Conservation (phyloP, 2,329 filamentous ascomycete genomes). For the Metarhizium brunneum region DNA sequence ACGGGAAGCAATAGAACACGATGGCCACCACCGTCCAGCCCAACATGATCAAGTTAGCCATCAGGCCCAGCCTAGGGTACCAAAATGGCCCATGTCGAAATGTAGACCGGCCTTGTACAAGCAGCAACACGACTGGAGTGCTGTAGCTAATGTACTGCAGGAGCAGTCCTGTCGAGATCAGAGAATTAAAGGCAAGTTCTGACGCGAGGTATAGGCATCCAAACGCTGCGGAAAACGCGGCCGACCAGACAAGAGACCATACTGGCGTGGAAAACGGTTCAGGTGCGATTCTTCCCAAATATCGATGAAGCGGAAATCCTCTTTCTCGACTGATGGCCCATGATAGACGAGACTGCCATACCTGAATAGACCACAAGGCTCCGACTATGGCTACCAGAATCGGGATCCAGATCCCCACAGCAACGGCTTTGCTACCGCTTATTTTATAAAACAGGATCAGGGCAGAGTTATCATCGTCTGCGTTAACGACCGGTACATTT, state of each 20-base stretch:
- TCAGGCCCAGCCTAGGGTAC: slow-evolving; percentile 14
- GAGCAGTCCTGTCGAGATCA: slow-evolving; percentile 16
- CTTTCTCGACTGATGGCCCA: slow-evolving; percentile 19
- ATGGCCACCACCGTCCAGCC: slow-evolving; percentile 14
- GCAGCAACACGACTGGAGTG: slow-evolving; percentile 15
- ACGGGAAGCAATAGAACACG: slow-evolving; percentile 19
- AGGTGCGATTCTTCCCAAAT: slow-evolving; percentile 13
- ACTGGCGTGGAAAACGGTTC: slow-evolving; percentile 15
- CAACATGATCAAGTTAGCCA: slow-evolving; percentile 17
- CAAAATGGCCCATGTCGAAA: slow-evolving; percentile 20
- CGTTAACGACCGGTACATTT: slow-evolving; percentile 11
- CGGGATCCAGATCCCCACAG: slow-evolving; percentile 14
- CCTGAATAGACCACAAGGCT: slow-evolving; percentile 18
- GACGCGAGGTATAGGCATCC: slow-evolving; percentile 19
- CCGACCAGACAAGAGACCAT: slow-evolving; percentile 16
- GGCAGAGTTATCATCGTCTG: slow-evolving; percentile 12
- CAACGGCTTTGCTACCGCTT: slow-evolving; percentile 13
- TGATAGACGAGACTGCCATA: slow-evolving; percentile 19
- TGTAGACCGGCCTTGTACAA: slow-evolving; percentile 13
- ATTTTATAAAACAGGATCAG: slow-evolving; percentile 14
- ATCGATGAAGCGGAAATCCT: slow-evolving; percentile 14
- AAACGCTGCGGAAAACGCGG: slow-evolving; percentile 15
- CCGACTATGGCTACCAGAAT: slow-evolving; percentile 14
- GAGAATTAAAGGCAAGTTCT: slow-evolving; percentile 17
- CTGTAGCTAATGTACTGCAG: slow-evolving; percentile 19